Evolutionary conservation across 108 stramenopile genomes (phyloP).

Genomic region (Pseudonitzschia delicatissima): DNA sequence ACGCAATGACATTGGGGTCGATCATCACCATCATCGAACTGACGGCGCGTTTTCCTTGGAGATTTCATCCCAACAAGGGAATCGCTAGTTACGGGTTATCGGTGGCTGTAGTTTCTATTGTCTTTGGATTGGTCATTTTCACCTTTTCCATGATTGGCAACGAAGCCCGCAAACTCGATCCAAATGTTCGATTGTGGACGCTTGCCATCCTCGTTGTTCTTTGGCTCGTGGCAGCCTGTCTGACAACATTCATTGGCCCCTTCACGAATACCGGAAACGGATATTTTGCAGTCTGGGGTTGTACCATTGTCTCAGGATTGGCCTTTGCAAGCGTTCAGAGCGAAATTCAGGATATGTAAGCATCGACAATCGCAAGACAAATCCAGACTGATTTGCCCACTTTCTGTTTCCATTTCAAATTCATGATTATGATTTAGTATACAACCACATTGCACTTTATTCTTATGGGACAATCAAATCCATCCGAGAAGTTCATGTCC

Average conservation of each 20-base stretch:
- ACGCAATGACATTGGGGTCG: background rate
- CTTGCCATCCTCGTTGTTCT: background rate
- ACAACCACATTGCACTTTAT: too few species aligned
- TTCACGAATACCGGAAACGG: background rate
- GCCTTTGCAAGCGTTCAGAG: background rate
- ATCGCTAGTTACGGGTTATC: background rate
- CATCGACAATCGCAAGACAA: too few species aligned
- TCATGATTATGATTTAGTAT: too few species aligned
- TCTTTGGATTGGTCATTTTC: background rate
- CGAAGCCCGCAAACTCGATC: background rate
- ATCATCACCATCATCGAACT: background rate
- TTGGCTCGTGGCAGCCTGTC: slow-evolving; percentile 1
- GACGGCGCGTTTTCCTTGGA: background rate
- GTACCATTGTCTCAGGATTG: background rate
- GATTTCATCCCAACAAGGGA: background rate
- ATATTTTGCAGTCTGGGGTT: slow-evolving; percentile 1
- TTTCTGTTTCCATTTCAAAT: too few species aligned
- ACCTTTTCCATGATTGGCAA: background rate
- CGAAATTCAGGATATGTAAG: too few species aligned
- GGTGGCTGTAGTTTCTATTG: background rate
- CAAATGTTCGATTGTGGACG: background rate
- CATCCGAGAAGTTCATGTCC: too few species aligned
- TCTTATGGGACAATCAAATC: too few species aligned
- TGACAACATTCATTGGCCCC: background rate
- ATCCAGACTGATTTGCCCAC: too few species aligned